Evolutionary conservation across 139 green algal genomes (phyloP).

Genomic region (Volvox africanus): DNA sequence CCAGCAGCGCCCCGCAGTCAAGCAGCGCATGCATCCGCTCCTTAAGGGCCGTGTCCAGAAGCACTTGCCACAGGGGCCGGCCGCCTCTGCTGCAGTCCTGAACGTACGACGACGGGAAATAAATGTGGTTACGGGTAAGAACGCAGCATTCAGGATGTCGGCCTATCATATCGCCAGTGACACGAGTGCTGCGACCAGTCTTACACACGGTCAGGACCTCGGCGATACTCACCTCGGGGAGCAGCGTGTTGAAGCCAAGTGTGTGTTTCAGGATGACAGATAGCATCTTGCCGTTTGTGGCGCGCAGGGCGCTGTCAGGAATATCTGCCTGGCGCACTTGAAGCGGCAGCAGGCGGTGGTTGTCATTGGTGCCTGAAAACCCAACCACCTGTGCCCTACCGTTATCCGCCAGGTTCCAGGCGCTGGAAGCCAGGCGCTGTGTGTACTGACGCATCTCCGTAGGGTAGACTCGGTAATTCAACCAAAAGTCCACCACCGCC

Average conservation of each 20-base stretch:
- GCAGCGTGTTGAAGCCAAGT: neutral
- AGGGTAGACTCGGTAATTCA: conserved; percentile 63
- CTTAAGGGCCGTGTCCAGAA: conserved; percentile 61
- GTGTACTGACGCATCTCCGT: conserved; percentile 63
- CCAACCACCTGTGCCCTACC: conserved; percentile 34
- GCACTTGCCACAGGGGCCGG: conserved; percentile 50
- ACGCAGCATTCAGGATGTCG: too few species aligned
- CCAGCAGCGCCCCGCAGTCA: conserved; percentile 74
- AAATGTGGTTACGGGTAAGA: too few species aligned
- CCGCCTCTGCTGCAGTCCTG: neutral
- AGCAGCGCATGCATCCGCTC: conserved; percentile 61
- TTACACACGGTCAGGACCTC: too few species aligned
- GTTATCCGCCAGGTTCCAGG: conserved; percentile 74
- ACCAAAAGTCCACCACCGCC: conserved; percentile 66
- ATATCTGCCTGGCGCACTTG: conserved; percentile 55
- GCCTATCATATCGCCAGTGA: too few species aligned
- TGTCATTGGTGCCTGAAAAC: conserved; percentile 76
- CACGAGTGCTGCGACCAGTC: too few species aligned
- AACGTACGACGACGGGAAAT: too few species aligned
- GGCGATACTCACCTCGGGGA: too few species aligned
- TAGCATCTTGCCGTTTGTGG: conserved; percentile 79
- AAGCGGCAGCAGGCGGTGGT: conserved; percentile 70
- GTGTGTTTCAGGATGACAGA: conserved; percentile 57
- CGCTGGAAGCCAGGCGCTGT: conserved; percentile 56
- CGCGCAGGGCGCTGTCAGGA: conserved; percentile 34